These are phyloP conservation scores for Nothomitra cinnamomea DNA, from an alignment of 2,329 filamentous ascomycete species.

Conservation along the genomic window DNA sequence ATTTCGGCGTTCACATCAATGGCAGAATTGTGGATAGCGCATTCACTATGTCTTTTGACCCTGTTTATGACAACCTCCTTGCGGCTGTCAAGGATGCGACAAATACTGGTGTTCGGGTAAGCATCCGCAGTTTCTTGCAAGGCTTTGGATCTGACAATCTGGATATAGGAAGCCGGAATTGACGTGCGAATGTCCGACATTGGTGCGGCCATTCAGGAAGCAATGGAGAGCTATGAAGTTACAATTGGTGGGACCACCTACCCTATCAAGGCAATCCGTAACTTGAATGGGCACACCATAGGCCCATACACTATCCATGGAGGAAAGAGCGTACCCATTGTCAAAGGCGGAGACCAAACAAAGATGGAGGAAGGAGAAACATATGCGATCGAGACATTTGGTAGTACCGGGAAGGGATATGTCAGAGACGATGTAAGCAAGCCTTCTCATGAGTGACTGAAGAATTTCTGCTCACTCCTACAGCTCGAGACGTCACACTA, in stretches of 20 bases:
- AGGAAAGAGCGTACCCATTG: constrained; percentile 83
- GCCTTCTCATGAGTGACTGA: background rate
- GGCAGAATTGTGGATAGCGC: constrained; percentile 55
- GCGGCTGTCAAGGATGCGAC: constrained; percentile 51
- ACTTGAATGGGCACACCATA: constrained; percentile 82
- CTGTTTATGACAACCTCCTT: constrained; percentile 49
- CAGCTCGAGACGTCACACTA: constrained; percentile 77
- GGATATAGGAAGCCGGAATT: constrained; percentile 62
- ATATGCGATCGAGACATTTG: constrained; percentile 93
- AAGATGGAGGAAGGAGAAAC: constrained; percentile 98
- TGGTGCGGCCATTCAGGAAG: constrained; percentile 68
- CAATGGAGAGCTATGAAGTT: constrained; percentile 86
- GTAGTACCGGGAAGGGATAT: constrained; percentile 78
- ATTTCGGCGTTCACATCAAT: constrained; percentile 55
- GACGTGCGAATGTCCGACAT: constrained; percentile 80
- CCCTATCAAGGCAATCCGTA: constrained; percentile 71
- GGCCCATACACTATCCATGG: constrained; percentile 81
- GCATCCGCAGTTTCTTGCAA: constrained; percentile 5
- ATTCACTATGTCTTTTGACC: constrained; percentile 52
- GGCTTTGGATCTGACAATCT: background rate
- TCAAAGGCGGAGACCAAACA: constrained; percentile 71
- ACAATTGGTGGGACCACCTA: constrained; percentile 64
- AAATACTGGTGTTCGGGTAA: constrained; percentile 53
- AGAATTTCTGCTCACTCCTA: constrained; percentile 9
- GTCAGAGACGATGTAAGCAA: constrained; percentile 64